Conservation (phyloP, 805 yeast genomes). For the Suhomyces vadensis region DNA sequence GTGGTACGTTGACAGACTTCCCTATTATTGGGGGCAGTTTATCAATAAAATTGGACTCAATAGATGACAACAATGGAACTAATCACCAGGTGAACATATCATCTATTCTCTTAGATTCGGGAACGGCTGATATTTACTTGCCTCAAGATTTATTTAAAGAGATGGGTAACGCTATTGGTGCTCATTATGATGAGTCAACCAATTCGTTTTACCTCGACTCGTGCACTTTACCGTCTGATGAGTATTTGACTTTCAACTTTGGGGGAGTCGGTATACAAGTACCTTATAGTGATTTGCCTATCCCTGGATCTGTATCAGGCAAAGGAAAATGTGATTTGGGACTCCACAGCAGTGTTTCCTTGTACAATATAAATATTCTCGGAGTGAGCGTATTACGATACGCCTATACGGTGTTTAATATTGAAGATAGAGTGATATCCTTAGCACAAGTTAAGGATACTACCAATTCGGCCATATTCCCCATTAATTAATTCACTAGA, state of each 20-base stretch:
- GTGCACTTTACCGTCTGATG: constrained; percentile 3
- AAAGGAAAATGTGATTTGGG: constrained; percentile 2
- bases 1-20: background rate
- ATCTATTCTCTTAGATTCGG: constrained; percentile 18
- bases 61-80: background rate
- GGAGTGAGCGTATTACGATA: constrained; percentile 30
- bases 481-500: constrained; percentile 3
- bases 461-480: constrained; percentile 6
- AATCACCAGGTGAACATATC: background rate
- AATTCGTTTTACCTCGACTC: constrained; percentile 1
- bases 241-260: constrained; percentile 5
- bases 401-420: constrained; percentile 27
- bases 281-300: constrained; percentile 6
- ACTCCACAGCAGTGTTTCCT: background rate
- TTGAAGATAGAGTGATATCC: constrained; percentile 24
- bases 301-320: constrained; percentile 2
- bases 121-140: constrained; percentile 22
- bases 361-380: constrained; percentile 12
- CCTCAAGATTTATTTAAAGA: constrained; percentile 10
- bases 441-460: constrained; percentile 26
- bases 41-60: background rate
- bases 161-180: constrained; percentile 14
- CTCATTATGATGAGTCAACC: background rate
- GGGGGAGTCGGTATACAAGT: constrained; percentile 4
- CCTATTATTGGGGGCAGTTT: background rate